Base-by-base conservation (phyloP, 495 filamentous ascomycete genomes). In the Sordaria brevicollis region DNA sequence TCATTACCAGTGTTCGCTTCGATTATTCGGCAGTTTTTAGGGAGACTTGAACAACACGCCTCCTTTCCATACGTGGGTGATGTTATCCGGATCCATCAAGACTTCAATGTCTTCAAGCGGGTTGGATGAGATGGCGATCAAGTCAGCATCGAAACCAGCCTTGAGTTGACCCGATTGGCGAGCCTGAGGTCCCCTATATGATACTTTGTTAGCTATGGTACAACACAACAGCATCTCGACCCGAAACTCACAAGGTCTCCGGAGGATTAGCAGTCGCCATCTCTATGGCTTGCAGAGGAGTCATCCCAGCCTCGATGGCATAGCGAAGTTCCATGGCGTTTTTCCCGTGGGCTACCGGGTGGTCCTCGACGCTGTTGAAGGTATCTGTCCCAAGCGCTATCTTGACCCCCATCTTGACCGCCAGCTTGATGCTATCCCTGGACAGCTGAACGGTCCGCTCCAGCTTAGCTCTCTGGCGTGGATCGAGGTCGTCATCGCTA, bases 231-330 rank as follows among this genome's bases (percentile, higher is more conserved):
- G 19, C 33, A 49, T 25, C 25, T 13, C n/a, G 9, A 62, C 33
- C 49, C 11, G 19, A 65, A n/a, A 85, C 71, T 57, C 15, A 57
- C 49, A 57, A 31, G 1, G 76, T 85, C 49, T 81, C 68, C 54
- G 83, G 82, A 7, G 81, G 81, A 39, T 81, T 86, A 5, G 84
- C 84, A 13, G 85, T 87, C 39, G 82, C 83, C 5, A 83, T 82
- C 69, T 86, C 82, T 69, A 87, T 85, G 13, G 85, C 85, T 54
- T 84, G 76, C n/a, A 87, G 72, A 2, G 79, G 81, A 39, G 78
- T 83, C 80, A 87, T 76, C 0, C 84, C 84, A 11, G 81, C 82
- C 68, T 84, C 75, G 34, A 86, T 82, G 11, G 85, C 84, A 65
- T 80, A 82, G 8, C 79, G 78, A 34, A 87, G 66, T 68, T 87